Conservation (phyloP, 352 stramenopile species). For the Pythium grandisporangium region DNA sequence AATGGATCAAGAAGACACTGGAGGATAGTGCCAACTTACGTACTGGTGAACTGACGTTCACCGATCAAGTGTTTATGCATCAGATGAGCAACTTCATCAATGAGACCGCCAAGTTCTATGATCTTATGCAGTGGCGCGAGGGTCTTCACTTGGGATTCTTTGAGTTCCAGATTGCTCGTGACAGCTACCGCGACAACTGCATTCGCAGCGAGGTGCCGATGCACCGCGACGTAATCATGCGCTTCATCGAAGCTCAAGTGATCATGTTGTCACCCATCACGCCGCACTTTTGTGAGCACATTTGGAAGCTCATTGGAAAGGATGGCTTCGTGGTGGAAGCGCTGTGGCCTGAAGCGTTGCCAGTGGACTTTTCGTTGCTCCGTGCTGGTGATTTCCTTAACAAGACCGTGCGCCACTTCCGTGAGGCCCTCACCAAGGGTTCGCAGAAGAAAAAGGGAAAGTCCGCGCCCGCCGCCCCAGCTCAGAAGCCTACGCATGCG, state of each 20-base stretch:
- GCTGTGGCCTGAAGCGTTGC: slow-evolving; percentile 73
- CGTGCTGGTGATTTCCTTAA: slow-evolving; percentile 91
- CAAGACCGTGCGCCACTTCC: slow-evolving; percentile 89
- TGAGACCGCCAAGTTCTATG: slow-evolving; percentile 82
- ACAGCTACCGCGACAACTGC: slow-evolving; percentile 97
- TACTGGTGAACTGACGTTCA: slow-evolving; percentile 80
- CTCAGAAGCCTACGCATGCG: slow-evolving; percentile 84
- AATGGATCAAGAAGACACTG: slow-evolving; percentile 92
- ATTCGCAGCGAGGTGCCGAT: slow-evolving; percentile 72
- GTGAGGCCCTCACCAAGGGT: slow-evolving; percentile 74
- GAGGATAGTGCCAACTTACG: slow-evolving; percentile 84
- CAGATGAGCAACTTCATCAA: slow-evolving; percentile 96
- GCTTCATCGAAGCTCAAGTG: slow-evolving; percentile 91
- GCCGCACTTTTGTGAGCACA: slow-evolving; percentile 92
- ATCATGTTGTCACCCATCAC: slow-evolving; percentile 95
- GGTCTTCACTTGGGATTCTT: slow-evolving; percentile 98
- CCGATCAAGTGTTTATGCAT: slow-evolving; percentile 94
- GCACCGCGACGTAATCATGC: slow-evolving; percentile 88
- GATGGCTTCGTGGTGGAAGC: slow-evolving; percentile 86
- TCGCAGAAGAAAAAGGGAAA: slow-evolving; percentile 87
- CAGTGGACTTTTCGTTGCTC: slow-evolving; percentile 90
- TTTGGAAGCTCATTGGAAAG: slow-evolving; percentile 91
- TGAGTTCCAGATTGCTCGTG: slow-evolving; percentile 96
- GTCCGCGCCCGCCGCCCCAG: slow-evolving; percentile 63
- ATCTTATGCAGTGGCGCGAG: slow-evolving; percentile 93